Evolutionary conservation across 2,329 filamentous ascomycete species (phyloP).

Genomic region (Botrytis pseudocinerea): DNA sequence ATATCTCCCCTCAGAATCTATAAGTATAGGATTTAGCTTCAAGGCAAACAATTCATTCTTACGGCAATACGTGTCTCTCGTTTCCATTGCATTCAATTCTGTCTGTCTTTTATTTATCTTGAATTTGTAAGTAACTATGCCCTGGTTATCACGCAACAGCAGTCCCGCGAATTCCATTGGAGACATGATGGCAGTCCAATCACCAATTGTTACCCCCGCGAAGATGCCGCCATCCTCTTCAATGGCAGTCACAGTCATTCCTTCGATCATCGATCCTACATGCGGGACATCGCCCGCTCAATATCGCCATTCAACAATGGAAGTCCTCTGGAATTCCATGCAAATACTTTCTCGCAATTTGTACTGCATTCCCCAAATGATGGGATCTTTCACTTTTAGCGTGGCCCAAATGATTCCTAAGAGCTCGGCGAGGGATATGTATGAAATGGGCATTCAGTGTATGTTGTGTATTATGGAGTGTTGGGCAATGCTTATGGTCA

Average conservation of each 20-base stretch:
- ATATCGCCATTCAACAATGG: slow-evolving; percentile 21
- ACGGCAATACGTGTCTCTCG: not conserved
- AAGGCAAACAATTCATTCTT: not conserved
- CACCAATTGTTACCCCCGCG: not conserved
- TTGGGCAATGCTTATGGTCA: slow-evolving; percentile 16
- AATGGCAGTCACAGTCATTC: slow-evolving; percentile 25
- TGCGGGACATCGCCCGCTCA: slow-evolving; percentile 27
- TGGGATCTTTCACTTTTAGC: slow-evolving; percentile 15
- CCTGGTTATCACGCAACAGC: slow-evolving; percentile 23
- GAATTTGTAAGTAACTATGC: slow-evolving; percentile 19
- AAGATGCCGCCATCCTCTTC: not conserved
- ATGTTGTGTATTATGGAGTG: slow-evolving; percentile 25
- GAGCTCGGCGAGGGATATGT: slow-evolving; percentile 14
- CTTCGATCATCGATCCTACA: slow-evolving; percentile 29
- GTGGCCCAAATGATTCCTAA: not conserved
- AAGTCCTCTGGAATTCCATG: slow-evolving; percentile 17
- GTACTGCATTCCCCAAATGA: slow-evolving; percentile 24
- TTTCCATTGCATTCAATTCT: slow-evolving; percentile 1
- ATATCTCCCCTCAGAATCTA: not conserved
- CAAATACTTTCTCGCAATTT: slow-evolving; percentile 25
- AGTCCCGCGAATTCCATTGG: slow-evolving; percentile 8
- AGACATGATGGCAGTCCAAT: slow-evolving; percentile 12
- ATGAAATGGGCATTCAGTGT: slow-evolving; percentile 26
- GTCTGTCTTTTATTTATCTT: not conserved
- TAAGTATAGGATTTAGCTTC: slow-evolving; percentile 14